Evolutionary conservation across 2,329 filamentous ascomycete genomes (phyloP).

Genomic region (Celoporthe dispersa): DNA sequence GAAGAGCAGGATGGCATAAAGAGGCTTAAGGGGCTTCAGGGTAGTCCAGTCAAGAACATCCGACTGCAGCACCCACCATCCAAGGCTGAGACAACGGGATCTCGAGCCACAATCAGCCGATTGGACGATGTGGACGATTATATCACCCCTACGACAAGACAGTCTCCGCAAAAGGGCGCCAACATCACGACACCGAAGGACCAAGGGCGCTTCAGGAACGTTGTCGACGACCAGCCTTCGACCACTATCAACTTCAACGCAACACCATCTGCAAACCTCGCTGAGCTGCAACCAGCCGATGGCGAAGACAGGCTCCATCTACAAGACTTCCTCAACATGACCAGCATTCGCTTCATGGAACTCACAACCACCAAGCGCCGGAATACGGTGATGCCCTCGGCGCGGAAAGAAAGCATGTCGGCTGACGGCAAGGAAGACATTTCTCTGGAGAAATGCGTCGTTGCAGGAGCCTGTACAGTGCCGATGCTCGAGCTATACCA

Average conservation of each 20-base stretch:
- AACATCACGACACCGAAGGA: constrained; percentile 59
- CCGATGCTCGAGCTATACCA: constrained; percentile 95
- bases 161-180: constrained; percentile 53
- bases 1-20: constrained; percentile 67
- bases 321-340: constrained; percentile 92
- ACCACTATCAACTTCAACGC: constrained; percentile 50
- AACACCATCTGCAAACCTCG: constrained; percentile 29
- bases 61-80: constrained; percentile 71
- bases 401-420: constrained; percentile 47
- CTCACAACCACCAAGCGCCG: constrained; percentile 93
- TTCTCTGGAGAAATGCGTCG: constrained; percentile 76
- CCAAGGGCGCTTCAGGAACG: constrained; percentile 59
- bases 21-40: constrained; percentile 71
- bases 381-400: constrained; percentile 72
- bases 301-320: constrained; percentile 72
- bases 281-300: constrained; percentile 49
- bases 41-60: constrained; percentile 78
- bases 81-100: constrained; percentile 65
- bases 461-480: constrained; percentile 87
- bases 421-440: constrained; percentile 53
- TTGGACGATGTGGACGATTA: constrained; percentile 45
- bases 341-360: constrained; percentile 97
- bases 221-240: constrained; percentile 52
- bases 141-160: constrained; percentile 47
- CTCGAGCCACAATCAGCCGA: constrained; percentile 57